phyloP scores from a whole-genome alignment of 345 rosid genomes.

The Euclidium syriacum region DNA sequence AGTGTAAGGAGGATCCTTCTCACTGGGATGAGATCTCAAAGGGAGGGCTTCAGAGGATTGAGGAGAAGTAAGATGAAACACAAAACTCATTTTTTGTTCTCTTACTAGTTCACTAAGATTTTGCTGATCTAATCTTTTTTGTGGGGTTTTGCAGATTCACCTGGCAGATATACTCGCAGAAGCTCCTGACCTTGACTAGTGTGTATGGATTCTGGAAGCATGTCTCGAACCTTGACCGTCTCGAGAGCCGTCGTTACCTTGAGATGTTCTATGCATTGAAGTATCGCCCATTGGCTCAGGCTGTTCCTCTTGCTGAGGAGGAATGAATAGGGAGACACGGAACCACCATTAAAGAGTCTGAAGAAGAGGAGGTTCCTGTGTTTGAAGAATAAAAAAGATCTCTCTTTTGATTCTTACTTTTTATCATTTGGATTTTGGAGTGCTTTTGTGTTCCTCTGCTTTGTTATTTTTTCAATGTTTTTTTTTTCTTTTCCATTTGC shows the following conservation, averaged over 20 bases:
- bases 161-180: constrained; percentile 83
- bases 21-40: constrained; percentile 71
- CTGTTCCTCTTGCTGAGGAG: constrained; percentile 33
- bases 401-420: constrained; percentile 26
- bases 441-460: constrained; percentile 22
- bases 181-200: constrained; percentile 80
- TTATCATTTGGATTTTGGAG: constrained; percentile 1
- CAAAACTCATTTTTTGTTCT: not conserved
- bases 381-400: constrained; percentile 19
- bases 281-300: constrained; percentile 56
- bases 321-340: constrained; percentile 13
- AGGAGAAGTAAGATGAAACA: constrained; percentile 56
- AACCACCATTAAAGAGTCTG: constrained; percentile 11
- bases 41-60: constrained; percentile 74
- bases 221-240: constrained; percentile 85
- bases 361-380: constrained; percentile 2
- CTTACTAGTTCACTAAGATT: no score
- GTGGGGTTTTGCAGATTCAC: constrained; percentile 50
- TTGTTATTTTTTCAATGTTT: not conserved
- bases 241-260: constrained; percentile 79
- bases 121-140: no score
- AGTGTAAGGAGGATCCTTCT: constrained; percentile 57
- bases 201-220: constrained; percentile 98
- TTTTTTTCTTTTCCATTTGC: not conserved
- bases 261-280: constrained; percentile 95